Percentiles rank a stretch among this genome's conserved stretches.
Evolutionary conservation across 768 basidiomycete genomes (phyloP).

Genomic region (Leccinum fibrillosum): DNA sequence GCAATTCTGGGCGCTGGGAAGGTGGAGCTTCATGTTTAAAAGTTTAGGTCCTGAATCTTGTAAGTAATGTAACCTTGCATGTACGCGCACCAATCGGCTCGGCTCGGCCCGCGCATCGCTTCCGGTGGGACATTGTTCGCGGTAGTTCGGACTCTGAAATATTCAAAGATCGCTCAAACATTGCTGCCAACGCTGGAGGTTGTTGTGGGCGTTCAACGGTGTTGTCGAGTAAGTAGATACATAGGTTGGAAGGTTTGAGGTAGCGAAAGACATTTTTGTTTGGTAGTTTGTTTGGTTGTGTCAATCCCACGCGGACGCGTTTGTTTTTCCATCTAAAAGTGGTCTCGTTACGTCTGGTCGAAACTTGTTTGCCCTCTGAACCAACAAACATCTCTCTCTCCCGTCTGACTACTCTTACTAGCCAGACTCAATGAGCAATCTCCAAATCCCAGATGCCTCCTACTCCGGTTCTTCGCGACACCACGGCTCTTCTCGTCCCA

Average conservation of each 20-base stretch:
- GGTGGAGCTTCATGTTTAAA: slow-evolving; percentile 60
- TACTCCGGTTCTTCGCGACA: slow-evolving; percentile 46
- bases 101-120: slow-evolving; percentile 22
- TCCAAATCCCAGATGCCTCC: slow-evolving; percentile 45
- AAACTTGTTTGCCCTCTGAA: slow-evolving; percentile 1
- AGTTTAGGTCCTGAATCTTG: background rate
- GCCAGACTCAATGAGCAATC: slow-evolving; percentile 26
- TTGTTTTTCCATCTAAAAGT: slow-evolving; percentile 22
- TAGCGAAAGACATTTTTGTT: too few relatives aligned
- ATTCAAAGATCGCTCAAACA: slow-evolving; percentile 16
- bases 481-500: slow-evolving; percentile 43
- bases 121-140: slow-evolving; percentile 16
- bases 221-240: too few relatives aligned
- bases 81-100: background rate
- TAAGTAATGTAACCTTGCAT: background rate
- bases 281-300: slow-evolving; percentile 3
- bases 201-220: background rate
- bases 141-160: slow-evolving; percentile 15
- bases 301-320: slow-evolving; percentile 18
- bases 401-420: background rate
- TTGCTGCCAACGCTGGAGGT: background rate
- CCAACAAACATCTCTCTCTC: background rate
- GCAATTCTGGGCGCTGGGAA: slow-evolving; percentile 50
- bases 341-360: slow-evolving; percentile 1
- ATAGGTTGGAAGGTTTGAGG: too few relatives aligned